phyloP scores from a whole-genome alignment of 1,284 basidiomycete species.

The Puccinia polysora region DNA sequence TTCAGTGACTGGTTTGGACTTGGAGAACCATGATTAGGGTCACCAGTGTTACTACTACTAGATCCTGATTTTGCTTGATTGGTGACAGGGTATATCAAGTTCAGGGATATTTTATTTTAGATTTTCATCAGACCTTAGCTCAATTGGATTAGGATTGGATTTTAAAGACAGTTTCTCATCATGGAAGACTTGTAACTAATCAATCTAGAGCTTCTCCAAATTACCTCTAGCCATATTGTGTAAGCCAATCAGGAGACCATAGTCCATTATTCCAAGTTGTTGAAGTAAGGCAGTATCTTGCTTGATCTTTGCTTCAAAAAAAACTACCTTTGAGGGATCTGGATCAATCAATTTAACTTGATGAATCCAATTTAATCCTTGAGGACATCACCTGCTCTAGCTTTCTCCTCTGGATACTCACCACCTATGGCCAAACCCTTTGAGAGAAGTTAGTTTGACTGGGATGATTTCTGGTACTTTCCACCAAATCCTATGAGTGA shows the following conservation, averaged over 20 bases:
- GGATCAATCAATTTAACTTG: slow-evolving; percentile 72
- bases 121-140: slow-evolving; percentile 37
- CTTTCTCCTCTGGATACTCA: slow-evolving; percentile 73
- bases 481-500: too few relatives aligned
- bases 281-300: slow-evolving; percentile 82
- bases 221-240: slow-evolving; percentile 89
- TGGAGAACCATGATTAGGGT: neutral
- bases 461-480: too few relatives aligned
- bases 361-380: slow-evolving; percentile 97
- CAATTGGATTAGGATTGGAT: too few relatives aligned
- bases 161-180: slow-evolving; percentile 55
- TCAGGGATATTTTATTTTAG: slow-evolving; percentile 17
- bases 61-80: neutral
- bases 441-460: too few relatives aligned
- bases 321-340: slow-evolving; percentile 85
- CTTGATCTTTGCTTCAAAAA: slow-evolving; percentile 81
- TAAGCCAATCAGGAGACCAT: slow-evolving; percentile 86
- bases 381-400: slow-evolving; percentile 79
- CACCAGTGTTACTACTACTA: neutral
- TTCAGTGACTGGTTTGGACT: slow-evolving; percentile 24
- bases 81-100: neutral
- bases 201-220: slow-evolving; percentile 78
- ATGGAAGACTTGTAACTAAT: slow-evolving; percentile 85
- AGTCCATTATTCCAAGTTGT: slow-evolving; percentile 87
- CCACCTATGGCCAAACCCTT: slow-evolving; percentile 80